Conservation (phyloP, 129 eudicot genomes). For the Flaveria trinervia region DNA sequence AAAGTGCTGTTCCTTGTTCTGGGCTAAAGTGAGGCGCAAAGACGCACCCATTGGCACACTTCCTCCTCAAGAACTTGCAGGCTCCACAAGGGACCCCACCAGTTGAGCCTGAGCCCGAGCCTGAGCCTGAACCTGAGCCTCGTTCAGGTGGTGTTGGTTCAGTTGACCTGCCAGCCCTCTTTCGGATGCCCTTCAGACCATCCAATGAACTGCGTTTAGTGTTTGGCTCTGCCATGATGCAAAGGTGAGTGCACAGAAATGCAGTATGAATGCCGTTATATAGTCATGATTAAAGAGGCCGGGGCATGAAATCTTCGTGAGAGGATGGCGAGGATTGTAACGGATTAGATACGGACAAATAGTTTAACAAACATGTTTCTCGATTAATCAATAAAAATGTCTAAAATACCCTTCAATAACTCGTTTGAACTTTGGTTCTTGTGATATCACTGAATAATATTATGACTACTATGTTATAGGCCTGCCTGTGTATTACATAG, state of each 20-base stretch:
- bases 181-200: conserved; percentile 30
- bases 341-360: conserved; percentile 25
- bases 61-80: conserved; percentile 88
- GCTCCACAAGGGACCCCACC: conserved; percentile 39
- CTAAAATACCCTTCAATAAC: conserved; percentile 9
- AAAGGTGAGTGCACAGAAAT: not conserved
- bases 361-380: conserved; percentile 16
- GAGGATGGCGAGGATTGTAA: conserved; percentile 30
- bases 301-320: conserved; percentile 55
- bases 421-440: not conserved
- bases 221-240: conserved; percentile 50
- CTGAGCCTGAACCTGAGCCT: not conserved
- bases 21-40: conserved; percentile 83
- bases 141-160: not conserved
- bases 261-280: conserved; percentile 15
- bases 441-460: conserved; percentile 11
- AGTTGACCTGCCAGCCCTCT: conserved; percentile 28
- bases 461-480: not conserved
- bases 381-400: conserved; percentile 1
- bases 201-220: conserved; percentile 28
- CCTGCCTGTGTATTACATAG: too few relatives aligned
- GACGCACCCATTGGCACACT: conserved; percentile 69
- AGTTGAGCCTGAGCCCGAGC: conserved; percentile 1
- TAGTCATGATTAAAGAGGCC: conserved; percentile 25
- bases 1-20: conserved; percentile 84